Conservation (phyloP, 2,329 filamentous ascomycete genomes). For the Alternaria ventricosa region DNA sequence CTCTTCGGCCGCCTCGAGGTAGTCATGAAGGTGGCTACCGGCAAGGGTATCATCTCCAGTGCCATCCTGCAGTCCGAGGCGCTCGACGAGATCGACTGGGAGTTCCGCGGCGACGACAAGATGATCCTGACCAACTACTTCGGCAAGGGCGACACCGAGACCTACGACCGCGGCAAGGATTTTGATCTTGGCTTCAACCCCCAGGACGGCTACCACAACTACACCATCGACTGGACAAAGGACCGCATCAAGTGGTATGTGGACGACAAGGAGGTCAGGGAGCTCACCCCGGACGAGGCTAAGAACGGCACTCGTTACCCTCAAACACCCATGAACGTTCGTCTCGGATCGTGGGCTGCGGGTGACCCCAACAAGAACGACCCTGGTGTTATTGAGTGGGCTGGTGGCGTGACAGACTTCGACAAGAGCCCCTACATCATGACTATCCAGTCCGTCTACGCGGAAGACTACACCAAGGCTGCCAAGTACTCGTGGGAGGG, state of each 20-base stretch:
- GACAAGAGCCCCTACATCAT: constrained; percentile 72
- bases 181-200: constrained; percentile 35
- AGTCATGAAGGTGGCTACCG: constrained; percentile 55
- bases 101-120: constrained; percentile 50
- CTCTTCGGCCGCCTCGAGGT: constrained; percentile 61
- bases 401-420: constrained; percentile 73
- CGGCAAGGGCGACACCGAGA: constrained; percentile 61
- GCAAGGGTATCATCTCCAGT: constrained; percentile 58
- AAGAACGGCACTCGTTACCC: constrained; percentile 67
- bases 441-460: constrained; percentile 69
- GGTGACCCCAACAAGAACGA: constrained; percentile 57
- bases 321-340: constrained; percentile 76
- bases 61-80: constrained; percentile 60
- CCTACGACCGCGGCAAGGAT: constrained; percentile 56
- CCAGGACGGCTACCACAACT: constrained; percentile 49
- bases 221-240: constrained; percentile 69
- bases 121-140: constrained; percentile 61
- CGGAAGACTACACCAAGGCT: constrained; percentile 63
- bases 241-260: constrained; percentile 69
- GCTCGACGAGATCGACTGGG: constrained; percentile 63
- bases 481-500: constrained; percentile 68
- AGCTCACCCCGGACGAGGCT: constrained; percentile 66
- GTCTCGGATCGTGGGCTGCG: constrained; percentile 72
- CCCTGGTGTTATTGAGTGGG: constrained; percentile 58
- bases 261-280: constrained; percentile 67